Percentiles rank a stretch among this genome's conserved stretches.
These are phyloP conservation scores for Triticum turgidum DNA, from an alignment of 176 grass and related monocot species.

Conservation along the genomic window DNA sequence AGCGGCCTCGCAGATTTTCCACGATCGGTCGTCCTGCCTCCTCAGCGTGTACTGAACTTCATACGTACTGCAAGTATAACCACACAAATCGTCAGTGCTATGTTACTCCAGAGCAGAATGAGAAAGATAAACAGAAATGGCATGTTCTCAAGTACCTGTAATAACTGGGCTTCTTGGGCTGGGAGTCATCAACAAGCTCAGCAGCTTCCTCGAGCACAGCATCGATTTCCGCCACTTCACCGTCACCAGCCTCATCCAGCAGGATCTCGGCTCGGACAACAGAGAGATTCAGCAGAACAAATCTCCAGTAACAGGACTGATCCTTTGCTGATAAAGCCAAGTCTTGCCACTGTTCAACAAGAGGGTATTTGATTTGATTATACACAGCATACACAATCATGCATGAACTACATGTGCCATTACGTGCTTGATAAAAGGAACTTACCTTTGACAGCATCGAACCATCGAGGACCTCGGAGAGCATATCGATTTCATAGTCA, in stretches of 20 bases:
- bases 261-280: conserved; percentile 72
- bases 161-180: conserved; percentile 74
- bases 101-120: neutral
- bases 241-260: conserved; percentile 44
- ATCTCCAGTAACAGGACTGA: conserved; percentile 78
- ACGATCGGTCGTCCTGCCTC: conserved; percentile 72
- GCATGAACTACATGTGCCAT: neutral
- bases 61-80: conserved; percentile 63
- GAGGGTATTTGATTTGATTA: conserved; percentile 5
- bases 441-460: conserved; percentile 83
- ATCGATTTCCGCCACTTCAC: conserved; percentile 77
- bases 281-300: conserved; percentile 72
- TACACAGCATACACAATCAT: conserved; percentile 18
- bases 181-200: conserved; percentile 81
- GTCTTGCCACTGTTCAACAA: conserved; percentile 74
- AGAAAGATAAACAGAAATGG: neutral
- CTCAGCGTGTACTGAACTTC: conserved; percentile 73
- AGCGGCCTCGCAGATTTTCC: conserved; percentile 69
- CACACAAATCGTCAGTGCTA: neutral
- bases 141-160: conserved; percentile 69
- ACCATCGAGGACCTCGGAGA: conserved; percentile 68
- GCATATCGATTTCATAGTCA: conserved; percentile 64
- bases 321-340: conserved; percentile 65
- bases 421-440: neutral
- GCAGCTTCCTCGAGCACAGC: conserved; percentile 88